Conservation (phyloP, 108 stramenopile genomes). For the Skeletonema marinoi region DNA sequence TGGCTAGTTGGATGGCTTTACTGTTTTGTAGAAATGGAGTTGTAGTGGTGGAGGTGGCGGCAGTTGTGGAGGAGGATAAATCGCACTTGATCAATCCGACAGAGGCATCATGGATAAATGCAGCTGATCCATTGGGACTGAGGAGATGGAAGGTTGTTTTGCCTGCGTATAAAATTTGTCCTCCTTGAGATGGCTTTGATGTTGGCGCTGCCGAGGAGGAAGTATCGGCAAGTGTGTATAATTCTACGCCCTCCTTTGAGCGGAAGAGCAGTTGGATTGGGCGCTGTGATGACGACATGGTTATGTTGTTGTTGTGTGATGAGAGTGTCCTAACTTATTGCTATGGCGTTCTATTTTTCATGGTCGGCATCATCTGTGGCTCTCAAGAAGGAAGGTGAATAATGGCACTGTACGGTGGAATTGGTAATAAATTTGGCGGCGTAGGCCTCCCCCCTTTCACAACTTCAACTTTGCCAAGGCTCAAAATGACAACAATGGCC, state of each 20-base stretch:
- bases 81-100: slow-evolving; percentile 58
- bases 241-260: slow-evolving; percentile 72
- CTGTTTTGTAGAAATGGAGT: slow-evolving; percentile 49
- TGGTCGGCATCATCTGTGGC: no score
- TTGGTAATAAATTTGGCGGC: neutral
- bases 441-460: neutral
- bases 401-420: neutral
- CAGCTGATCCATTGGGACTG: slow-evolving; percentile 54
- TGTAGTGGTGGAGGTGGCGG: neutral
- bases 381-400: neutral
- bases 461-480: no score
- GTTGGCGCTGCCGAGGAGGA: slow-evolving; percentile 8
- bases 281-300: neutral
- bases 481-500: no score
- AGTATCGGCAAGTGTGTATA: slow-evolving; percentile 53
- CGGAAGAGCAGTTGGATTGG: slow-evolving; percentile 62
- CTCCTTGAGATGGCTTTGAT: slow-evolving; percentile 22
- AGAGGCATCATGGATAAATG: slow-evolving; percentile 59
- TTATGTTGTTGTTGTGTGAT: neutral
- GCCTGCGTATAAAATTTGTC: slow-evolving; percentile 52
- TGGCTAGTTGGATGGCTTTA: slow-evolving; percentile 64
- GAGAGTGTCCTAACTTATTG: no score
- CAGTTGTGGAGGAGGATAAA: slow-evolving; percentile 12
- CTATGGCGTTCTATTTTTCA: no score
- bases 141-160: slow-evolving; percentile 56